A percentile compares a stretch with the other conserved stretches of the same genome.
phyloP scores from a whole-genome alignment of 2,329 filamentous ascomycete species.

The Aspergillus sclerotialis region DNA sequence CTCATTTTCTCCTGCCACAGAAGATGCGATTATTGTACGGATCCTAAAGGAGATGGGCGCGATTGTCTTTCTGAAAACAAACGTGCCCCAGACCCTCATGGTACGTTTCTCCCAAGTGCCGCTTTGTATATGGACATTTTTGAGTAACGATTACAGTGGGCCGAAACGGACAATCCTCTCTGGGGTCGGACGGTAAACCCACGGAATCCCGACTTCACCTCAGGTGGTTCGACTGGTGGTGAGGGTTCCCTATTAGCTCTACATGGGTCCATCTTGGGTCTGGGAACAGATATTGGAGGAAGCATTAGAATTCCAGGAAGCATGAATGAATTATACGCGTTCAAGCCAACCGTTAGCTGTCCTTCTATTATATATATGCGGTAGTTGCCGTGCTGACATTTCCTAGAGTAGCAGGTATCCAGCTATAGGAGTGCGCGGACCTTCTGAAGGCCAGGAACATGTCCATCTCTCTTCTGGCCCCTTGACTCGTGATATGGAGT shows the following conservation, averaged over 20 bases:
- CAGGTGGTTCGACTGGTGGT: conserved; percentile 44
- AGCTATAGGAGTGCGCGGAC: conserved; percentile 53
- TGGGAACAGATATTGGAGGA: conserved; percentile 48
- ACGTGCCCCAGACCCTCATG: conserved; percentile 47
- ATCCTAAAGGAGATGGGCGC: conserved; percentile 46
- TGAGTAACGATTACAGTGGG: conserved; percentile 35
- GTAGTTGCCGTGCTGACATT: no score
- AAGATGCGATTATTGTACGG: conserved; percentile 45
- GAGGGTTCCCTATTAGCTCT: conserved; percentile 36
- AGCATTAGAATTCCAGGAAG: conserved; percentile 44
- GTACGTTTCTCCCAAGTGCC: conserved; percentile 17
- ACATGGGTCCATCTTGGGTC: conserved; percentile 39
- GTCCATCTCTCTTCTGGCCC: conserved; percentile 31
- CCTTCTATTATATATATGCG: no score
- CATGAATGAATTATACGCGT: conserved; percentile 43
- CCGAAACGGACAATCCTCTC: conserved; percentile 48
- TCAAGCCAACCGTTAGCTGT: conserved; percentile 37
- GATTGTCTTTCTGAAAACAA: conserved; percentile 49
- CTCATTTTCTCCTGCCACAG: conserved; percentile 42
- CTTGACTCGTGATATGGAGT: conserved; percentile 47
- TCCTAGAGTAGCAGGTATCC: conserved; percentile 50
- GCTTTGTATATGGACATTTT: neutral
- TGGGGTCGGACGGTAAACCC: conserved; percentile 47
- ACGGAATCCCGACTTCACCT: conserved; percentile 34
- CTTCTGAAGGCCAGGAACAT: conserved; percentile 45